Base-by-base conservation (phyloP, 148 eudicot genomes). In the Fagopyrum homotropicum region DNA sequence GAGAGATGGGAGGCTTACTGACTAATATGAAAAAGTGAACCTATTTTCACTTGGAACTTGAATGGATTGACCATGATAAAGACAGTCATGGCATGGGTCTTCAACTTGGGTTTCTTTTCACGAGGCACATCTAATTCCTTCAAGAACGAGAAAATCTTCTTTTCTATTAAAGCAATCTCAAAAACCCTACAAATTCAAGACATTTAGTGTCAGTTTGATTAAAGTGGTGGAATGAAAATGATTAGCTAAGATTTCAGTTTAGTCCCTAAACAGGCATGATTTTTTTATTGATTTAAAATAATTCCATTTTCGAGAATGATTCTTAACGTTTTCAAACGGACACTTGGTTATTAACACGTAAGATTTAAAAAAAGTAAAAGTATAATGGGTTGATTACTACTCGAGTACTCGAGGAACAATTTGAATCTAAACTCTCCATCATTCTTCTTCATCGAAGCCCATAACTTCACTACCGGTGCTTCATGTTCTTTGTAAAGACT, bases 141-240 rank as follows among this genome's bases (percentile, higher is more conserved):
- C 72, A 93, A 68, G 81, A 91, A 93, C 19, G 91, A 63, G 84
- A 93, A 93, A 79, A 93, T 47, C 57, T 88, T 93, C 82, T 91
- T 81, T 6, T 92, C 92, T 10, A 96, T 81, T 47, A 96, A 96
- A 17, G 98, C 97, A 56, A 93, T 93, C 88, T 93, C 98, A 78
- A 93, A 93, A 72, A 93, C 89, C 89, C 93, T 93, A 82, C 69
- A 77, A 76, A 19, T 57, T n/a, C 22, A 57, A 57, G 35, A 30
- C 35, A 30, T 1, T 30, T 30, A 30, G 35, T 30, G 35, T 30
- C 35, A 1, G 35, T 30, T 30, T 30, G 35, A 2, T 30, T 30
- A 30, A 2, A 30, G 35, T 30, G 35, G 35, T 30, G 35, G 35
- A 30, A 30, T 30, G 35, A 30, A 30, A 30, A 30, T 30, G 35